Conservation (phyloP, 768 basidiomycete species). For the Boletus bicolor region DNA sequence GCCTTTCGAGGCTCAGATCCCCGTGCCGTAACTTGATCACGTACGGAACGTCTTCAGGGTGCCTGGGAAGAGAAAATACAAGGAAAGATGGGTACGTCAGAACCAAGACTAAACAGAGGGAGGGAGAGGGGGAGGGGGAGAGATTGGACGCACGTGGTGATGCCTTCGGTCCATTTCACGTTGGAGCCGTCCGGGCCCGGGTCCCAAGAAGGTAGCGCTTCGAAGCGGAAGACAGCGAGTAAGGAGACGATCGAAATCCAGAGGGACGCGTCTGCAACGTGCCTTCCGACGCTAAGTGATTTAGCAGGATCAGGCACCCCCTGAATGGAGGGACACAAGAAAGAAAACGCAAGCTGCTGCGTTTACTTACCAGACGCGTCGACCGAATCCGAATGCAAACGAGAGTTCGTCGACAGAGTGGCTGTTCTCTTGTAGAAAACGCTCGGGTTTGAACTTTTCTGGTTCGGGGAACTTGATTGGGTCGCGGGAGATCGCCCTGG, state of each 20-base stretch:
- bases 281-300: constrained; percentile 37
- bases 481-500: constrained; percentile 37
- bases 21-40: constrained; percentile 7
- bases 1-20: constrained; percentile 7
- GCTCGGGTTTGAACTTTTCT: constrained; percentile 37
- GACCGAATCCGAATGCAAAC: constrained; percentile 40
- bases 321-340: neutral
- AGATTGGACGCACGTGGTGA: constrained; percentile 19
- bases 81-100: neutral
- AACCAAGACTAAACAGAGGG: neutral
- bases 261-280: constrained; percentile 40
- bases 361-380: constrained; percentile 27
- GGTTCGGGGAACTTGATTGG: constrained; percentile 38
- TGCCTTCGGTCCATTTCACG: constrained; percentile 19
- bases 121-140: too few species aligned
- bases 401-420: constrained; percentile 12
- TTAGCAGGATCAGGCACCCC: neutral
- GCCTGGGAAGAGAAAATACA: neutral
- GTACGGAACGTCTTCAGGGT: constrained; percentile 12
- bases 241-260: constrained; percentile 27
- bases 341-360: neutral
- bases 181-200: constrained; percentile 19
- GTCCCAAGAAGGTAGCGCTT: constrained; percentile 14
- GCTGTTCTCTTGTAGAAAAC: constrained; percentile 23
- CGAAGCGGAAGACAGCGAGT: constrained; percentile 17